Evolutionary conservation across 176 grass and related monocot species (phyloP), one percentile per base, ranked within the genome.

Genomic region (Avena sativa): DNA sequence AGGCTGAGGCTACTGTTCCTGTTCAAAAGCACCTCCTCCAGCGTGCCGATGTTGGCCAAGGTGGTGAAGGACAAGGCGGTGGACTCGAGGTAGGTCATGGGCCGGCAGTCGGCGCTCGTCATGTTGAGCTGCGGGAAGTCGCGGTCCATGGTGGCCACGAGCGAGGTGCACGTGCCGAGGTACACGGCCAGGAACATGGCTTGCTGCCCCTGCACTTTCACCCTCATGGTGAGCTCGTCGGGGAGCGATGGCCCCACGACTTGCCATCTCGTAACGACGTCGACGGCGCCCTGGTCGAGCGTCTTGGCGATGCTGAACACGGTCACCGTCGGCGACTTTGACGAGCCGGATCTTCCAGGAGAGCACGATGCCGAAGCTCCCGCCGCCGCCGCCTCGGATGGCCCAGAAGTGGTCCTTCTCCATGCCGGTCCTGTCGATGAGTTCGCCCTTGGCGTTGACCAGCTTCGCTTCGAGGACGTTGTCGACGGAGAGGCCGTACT

Each of bases 341-440:
- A 65, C 25, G 26, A 66, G 63, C 63, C 8, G 63, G 63, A 66
- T 28, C 26, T 66, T 66, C 63, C 63, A 66, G 0, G 63, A 66
- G 13, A 66, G 26, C 26, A 66, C 63, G 63, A 66, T 34, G 63
- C 63, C 63, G 63, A 66, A 66, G 5, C 63, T 66, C 63, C 25
- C 26, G 13, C 63, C 63, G 13, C 63, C 63, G 63, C 63, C 63
- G 62, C 62, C 62, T 30, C 62, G 62, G 62, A 65, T 65, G 62
- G 62, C 62, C 62, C 62, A 65, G 62, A 65, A 65, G 12, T 6
- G 62, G 25, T 65, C 62, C 62, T 30, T 25, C 25, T 25, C 62
- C 62, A 65, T 65, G 25, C 12, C 62, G 12, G 62, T 25, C 62
- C 62, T 65, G 62, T 65, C 62, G 62, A 65, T 25, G 62, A 65